These are phyloP conservation scores for Moniliophthora roreri DNA, from an alignment of 1,284 basidiomycete species.

Conservation along the genomic window DNA sequence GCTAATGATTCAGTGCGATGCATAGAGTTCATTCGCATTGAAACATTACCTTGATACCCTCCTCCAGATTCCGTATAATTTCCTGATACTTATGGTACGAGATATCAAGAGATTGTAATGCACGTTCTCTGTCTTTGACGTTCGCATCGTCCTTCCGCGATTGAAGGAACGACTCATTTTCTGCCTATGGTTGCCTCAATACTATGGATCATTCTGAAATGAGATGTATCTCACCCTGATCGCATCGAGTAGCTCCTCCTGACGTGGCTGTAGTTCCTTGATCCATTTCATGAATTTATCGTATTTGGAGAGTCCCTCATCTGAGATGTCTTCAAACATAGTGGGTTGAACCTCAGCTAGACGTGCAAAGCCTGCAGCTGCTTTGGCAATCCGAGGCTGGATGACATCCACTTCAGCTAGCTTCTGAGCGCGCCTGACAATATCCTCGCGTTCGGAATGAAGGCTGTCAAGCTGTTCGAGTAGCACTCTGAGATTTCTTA, in stretches of 20 bases:
- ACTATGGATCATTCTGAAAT: too few species aligned
- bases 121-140: slow-evolving; percentile 82
- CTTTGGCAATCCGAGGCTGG: slow-evolving; percentile 64
- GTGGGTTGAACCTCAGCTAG: slow-evolving; percentile 77
- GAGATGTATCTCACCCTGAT: slow-evolving; percentile 56
- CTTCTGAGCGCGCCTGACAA: slow-evolving; percentile 67
- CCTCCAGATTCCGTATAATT: slow-evolving; percentile 81
- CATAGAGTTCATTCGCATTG: background rate
- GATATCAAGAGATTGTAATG: slow-evolving; percentile 84
- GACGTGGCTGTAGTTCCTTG: slow-evolving; percentile 56
- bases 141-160: slow-evolving; percentile 79
- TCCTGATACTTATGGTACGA: slow-evolving; percentile 91
- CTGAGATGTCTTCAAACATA: slow-evolving; percentile 84
- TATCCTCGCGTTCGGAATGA: slow-evolving; percentile 56
- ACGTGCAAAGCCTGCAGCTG: slow-evolving; percentile 62
- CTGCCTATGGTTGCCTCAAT: slow-evolving; percentile 43
- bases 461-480: slow-evolving; percentile 85
- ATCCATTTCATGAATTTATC: slow-evolving; percentile 72
- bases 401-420: slow-evolving; percentile 78
- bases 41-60: slow-evolving; percentile 75
- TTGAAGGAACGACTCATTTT: slow-evolving; percentile 76
- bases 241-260: slow-evolving; percentile 63
- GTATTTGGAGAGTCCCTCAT: slow-evolving; percentile 81
- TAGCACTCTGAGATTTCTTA: slow-evolving; percentile 72
- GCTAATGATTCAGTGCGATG: background rate